phyloP scores from a whole-genome alignment of 495 filamentous ascomycete genomes.

The Tirmania nivea region DNA sequence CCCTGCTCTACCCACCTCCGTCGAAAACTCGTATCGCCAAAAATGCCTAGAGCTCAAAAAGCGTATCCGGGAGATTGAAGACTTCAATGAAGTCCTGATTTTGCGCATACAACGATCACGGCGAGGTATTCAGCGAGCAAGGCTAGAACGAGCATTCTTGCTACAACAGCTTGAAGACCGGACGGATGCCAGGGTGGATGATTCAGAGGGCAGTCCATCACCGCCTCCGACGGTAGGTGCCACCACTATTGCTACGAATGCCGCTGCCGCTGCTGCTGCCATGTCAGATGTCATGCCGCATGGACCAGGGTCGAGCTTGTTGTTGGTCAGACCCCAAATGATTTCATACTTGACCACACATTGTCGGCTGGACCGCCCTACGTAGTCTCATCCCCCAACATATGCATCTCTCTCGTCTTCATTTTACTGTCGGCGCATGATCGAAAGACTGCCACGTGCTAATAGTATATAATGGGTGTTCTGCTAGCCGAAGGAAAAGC shows the following conservation, averaged over 20 bases:
- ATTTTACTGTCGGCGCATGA: no score
- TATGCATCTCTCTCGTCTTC: no score
- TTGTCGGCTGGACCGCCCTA: conserved; percentile 10
- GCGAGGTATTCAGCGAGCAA: conserved; percentile 71
- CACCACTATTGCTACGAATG: conserved; percentile 8
- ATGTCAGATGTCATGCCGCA: conserved; percentile 21
- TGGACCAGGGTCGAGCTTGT: conserved; percentile 12
- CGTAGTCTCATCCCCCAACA: no score
- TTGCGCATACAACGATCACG: conserved; percentile 58
- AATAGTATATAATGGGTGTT: neutral
- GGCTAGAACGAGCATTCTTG: conserved; percentile 72
- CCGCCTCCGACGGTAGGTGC: conserved; percentile 46
- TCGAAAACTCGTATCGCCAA: conserved; percentile 84
- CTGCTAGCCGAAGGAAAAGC: conserved; percentile 67
- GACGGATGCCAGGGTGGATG: conserved; percentile 59
- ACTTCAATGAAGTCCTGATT: conserved; percentile 59
- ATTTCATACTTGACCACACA: neutral
- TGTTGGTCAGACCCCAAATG: conserved; percentile 4
- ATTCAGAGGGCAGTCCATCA: conserved; percentile 49
- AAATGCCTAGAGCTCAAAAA: conserved; percentile 93
- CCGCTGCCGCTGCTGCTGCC: conserved; percentile 7
- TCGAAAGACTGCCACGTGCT: neutral
- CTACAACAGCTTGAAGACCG: conserved; percentile 70
- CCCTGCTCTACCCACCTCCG: conserved; percentile 63
- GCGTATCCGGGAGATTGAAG: conserved; percentile 74